These are phyloP conservation scores for Drosera capensis DNA, from an alignment of 148 eudicot genomes.

Conservation along the genomic window DNA sequence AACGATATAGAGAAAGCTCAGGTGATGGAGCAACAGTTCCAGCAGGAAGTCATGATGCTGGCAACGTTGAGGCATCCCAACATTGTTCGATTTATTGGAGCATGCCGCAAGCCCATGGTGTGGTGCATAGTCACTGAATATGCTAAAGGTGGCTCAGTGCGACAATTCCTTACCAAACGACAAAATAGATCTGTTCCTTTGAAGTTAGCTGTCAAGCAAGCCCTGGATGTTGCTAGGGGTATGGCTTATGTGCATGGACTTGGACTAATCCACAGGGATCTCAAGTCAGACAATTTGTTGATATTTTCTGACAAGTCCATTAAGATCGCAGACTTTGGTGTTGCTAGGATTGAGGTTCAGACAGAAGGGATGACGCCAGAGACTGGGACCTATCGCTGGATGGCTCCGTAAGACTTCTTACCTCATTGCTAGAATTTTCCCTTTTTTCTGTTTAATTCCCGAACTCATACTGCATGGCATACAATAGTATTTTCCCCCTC, in stretches of 20 bases:
- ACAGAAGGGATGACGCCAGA: slow-evolving; percentile 36
- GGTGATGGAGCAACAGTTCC: slow-evolving; percentile 51
- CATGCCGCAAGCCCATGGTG: slow-evolving; percentile 36
- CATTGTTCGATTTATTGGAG: slow-evolving; percentile 52
- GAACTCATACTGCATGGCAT: no score
- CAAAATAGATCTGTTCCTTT: slow-evolving; percentile 28
- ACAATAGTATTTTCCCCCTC: no score
- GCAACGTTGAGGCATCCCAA: slow-evolving; percentile 46
- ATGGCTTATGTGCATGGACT: slow-evolving; percentile 72
- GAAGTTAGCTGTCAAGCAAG: slow-evolving; percentile 22
- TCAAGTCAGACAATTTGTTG: slow-evolving; percentile 62
- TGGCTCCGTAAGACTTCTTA: slow-evolving; percentile 58
- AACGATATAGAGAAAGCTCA: slow-evolving; percentile 28
- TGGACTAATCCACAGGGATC: slow-evolving; percentile 63
- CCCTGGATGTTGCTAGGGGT: slow-evolving; percentile 61
- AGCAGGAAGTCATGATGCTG: slow-evolving; percentile 45
- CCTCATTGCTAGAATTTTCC: not conserved
- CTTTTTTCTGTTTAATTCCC: not conserved
- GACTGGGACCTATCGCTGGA: slow-evolving; percentile 73
- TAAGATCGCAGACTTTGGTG: slow-evolving; percentile 75
- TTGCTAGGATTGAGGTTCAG: slow-evolving; percentile 38
- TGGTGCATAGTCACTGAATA: slow-evolving; percentile 53
- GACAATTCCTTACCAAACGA: slow-evolving; percentile 48
- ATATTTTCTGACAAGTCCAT: slow-evolving; percentile 28
- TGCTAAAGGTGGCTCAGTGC: slow-evolving; percentile 50